phyloP scores from a whole-genome alignment of 2,329 filamentous ascomycete species.

The Fusarium burgessii region DNA sequence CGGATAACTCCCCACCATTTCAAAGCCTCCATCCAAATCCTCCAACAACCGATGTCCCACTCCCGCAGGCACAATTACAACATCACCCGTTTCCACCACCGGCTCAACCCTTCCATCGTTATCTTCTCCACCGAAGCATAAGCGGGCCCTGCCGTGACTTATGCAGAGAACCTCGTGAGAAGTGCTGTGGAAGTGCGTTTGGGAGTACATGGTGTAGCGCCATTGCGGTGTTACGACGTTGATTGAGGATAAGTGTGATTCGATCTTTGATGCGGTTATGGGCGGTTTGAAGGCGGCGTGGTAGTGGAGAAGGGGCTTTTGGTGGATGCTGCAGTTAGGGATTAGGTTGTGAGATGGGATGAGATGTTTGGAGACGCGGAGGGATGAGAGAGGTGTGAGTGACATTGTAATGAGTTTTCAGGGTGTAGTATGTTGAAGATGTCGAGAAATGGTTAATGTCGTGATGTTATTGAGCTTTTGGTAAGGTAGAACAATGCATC shows the following conservation, averaged over 20 bases:
- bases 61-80: conserved; percentile 74
- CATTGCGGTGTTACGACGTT: conserved; percentile 72
- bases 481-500: neutral
- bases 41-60: conserved; percentile 73
- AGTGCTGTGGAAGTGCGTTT: conserved; percentile 75
- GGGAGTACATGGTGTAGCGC: conserved; percentile 76
- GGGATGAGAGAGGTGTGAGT: conserved; percentile 53
- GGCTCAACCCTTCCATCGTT: conserved; percentile 69
- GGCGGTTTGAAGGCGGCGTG: conserved; percentile 64
- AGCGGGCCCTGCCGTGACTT: conserved; percentile 65
- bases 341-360: conserved; percentile 68
- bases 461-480: neutral
- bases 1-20: conserved; percentile 77
- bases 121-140: conserved; percentile 75
- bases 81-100: conserved; percentile 68
- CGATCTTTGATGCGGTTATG: conserved; percentile 62
- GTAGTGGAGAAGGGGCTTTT: conserved; percentile 75
- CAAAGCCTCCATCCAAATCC: conserved; percentile 65
- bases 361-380: conserved; percentile 67
- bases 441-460: accelerated
- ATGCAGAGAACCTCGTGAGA: conserved; percentile 76
- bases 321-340: conserved; percentile 74
- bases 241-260: conserved; percentile 64
- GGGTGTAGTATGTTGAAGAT: no score
- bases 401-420: conserved; percentile 7